A percentile compares a stretch with the other conserved stretches of the same genome.
These are phyloP conservation scores for Cryptosporidium felis DNA, from an alignment of 169 alveolate genomes.

Conservation along the genomic window DNA sequence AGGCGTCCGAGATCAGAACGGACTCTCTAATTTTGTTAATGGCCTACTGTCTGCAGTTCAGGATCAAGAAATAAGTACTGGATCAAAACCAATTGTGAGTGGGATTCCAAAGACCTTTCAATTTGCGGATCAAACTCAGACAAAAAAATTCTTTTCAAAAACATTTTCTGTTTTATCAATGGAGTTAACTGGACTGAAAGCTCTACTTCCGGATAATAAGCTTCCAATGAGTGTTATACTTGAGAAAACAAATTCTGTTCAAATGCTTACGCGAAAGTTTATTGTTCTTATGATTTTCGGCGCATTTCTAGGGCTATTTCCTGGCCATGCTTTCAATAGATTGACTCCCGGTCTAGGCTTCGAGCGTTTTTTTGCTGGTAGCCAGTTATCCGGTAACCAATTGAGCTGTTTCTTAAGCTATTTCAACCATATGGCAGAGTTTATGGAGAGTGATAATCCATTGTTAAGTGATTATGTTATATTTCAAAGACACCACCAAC, in stretches of 20 bases:
- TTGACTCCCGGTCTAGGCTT: not conserved
- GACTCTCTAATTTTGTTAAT: not conserved
- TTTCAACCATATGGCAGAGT: not conserved
- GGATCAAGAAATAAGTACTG: not conserved
- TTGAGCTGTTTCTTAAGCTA: slow-evolving; percentile 1
- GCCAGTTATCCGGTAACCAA: not conserved
- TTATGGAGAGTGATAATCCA: not conserved
- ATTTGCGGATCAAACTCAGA: not conserved
- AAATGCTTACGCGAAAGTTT: not conserved
- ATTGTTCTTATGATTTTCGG: slow-evolving; percentile 1
- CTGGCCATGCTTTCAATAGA: not conserved
- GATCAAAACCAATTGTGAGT: not conserved
- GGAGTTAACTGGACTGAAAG: not conserved
- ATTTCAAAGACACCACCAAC: not conserved
- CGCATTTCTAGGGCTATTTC: slow-evolving; percentile 36
- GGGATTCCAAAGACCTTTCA: not conserved
- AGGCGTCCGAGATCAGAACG: not conserved
- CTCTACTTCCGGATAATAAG: not conserved
- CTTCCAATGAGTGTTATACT: not conserved
- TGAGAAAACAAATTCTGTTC: not conserved
- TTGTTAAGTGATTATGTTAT: not conserved
- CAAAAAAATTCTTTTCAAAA: not conserved
- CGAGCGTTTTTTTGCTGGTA: not conserved
- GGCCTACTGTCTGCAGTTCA: not conserved
- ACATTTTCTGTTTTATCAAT: not conserved